phyloP scores from a whole-genome alignment of 2,329 filamentous ascomycete species.

The Orbilia ellipsospora region DNA sequence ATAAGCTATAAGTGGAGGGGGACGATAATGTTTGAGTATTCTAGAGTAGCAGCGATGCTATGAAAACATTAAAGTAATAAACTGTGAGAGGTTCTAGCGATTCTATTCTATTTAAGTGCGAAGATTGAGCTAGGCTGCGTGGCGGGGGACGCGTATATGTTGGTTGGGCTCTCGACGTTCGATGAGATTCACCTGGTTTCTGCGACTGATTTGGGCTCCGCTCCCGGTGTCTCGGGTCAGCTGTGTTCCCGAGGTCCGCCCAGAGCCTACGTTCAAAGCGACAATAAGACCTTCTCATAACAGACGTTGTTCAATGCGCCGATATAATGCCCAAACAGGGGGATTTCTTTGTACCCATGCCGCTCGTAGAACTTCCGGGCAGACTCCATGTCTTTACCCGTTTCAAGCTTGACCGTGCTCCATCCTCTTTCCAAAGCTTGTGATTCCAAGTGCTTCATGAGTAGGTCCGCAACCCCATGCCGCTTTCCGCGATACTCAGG shows the following conservation, averaged over 20 bases:
- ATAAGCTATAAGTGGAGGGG: neutral
- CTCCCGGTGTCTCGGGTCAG: constrained; percentile 38
- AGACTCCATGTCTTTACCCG: neutral
- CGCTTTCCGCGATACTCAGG: neutral
- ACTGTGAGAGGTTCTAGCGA: neutral
- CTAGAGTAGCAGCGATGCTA: neutral
- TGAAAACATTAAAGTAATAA: neutral
- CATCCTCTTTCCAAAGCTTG: neutral
- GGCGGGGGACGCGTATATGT: constrained; percentile 8
- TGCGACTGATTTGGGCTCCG: constrained; percentile 1
- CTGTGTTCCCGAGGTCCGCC: constrained; percentile 43
- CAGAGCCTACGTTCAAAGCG: neutral
- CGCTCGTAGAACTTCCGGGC: neutral
- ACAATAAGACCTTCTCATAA: neutral
- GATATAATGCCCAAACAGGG: neutral
- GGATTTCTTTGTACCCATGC: neutral
- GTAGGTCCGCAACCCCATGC: neutral
- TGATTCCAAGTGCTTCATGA: neutral
- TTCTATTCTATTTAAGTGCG: constrained; percentile 23
- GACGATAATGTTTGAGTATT: neutral
- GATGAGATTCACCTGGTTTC: constrained; percentile 44
- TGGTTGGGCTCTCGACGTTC: constrained; percentile 8
- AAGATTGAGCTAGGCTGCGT: neutral
- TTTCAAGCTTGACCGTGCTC: neutral
- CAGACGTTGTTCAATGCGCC: neutral